These are phyloP conservation scores for Hyaloscypha finlandica DNA, from an alignment of 495 filamentous ascomycete species.

Conservation along the genomic window DNA sequence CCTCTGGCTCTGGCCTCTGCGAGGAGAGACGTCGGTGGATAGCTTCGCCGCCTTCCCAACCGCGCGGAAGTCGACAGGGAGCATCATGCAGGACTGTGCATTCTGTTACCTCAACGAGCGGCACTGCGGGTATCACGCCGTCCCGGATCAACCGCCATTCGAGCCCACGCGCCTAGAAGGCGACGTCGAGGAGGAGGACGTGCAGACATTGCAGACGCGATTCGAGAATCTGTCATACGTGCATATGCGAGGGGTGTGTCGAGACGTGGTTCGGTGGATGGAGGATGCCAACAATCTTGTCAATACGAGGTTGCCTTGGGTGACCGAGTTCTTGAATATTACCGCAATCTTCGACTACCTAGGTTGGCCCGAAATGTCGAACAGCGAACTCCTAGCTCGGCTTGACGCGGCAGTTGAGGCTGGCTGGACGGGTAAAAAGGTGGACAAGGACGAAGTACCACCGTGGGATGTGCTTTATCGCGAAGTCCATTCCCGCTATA, in stretches of 20 bases:
- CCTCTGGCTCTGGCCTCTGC: not conserved
- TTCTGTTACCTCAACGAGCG: slow-evolving; percentile 11
- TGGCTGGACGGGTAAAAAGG: slow-evolving; percentile 11
- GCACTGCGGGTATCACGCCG: slow-evolving; percentile 9
- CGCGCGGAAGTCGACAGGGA: slow-evolving; percentile 3
- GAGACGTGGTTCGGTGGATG: slow-evolving; percentile 8
- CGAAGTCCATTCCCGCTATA: slow-evolving; percentile 5
- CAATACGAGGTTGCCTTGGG: not conserved
- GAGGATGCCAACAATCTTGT: slow-evolving; percentile 1
- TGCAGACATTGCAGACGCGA: slow-evolving; percentile 7
- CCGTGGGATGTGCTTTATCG: slow-evolving; percentile 14
- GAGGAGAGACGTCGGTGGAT: slow-evolving; percentile 3
- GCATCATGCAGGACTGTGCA: slow-evolving; percentile 8
- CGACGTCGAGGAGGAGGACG: slow-evolving; percentile 2
- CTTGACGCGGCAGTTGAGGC: slow-evolving; percentile 11
- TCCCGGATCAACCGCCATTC: slow-evolving; percentile 12
- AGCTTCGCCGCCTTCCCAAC: slow-evolving; percentile 6
- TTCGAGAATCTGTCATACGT: slow-evolving; percentile 12
- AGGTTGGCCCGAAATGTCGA: slow-evolving; percentile 6
- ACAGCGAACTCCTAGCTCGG: slow-evolving; percentile 9
- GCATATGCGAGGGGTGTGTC: slow-evolving; percentile 8
- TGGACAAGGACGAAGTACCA: slow-evolving; percentile 14
- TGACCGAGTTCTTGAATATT: not conserved
- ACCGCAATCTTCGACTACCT: slow-evolving; percentile 9
- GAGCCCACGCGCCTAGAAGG: not conserved